Base-by-base conservation (phyloP, 2,329 filamentous ascomycete species). In the Phaeoacremonium minimum region DNA sequence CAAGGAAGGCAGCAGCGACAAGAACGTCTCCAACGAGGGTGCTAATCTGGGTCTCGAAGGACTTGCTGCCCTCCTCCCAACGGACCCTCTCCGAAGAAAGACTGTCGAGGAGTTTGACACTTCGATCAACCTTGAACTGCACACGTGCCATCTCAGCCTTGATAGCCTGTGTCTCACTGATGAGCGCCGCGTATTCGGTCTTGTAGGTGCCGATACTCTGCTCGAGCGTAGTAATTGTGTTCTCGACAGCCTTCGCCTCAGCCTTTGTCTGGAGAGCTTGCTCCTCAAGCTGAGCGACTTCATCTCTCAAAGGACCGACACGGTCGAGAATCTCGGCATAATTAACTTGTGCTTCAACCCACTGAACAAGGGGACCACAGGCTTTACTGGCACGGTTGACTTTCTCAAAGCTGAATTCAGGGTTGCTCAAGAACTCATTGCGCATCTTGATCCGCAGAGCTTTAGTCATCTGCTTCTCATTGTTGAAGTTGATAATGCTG, bases 51-150 rank as follows among this genome's bases (percentile, higher is more conserved):
- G 90, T 95, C 61, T 97, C 91, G 58, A 98, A 98, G 1, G 91
- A 96, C 66, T 85, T 95, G 75, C 93, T 98, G 49, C 90, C 90
- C 53, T 91, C 87, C 56, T 98, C 93, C 93, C 93, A 98, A 55
- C 93, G 83, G 28, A 77, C 79, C 61, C 91, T 80, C 67, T 98
- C 93, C 5, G 91, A 96, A 7, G 93, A 94, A 48, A 98, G 71
- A 63, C 90, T 96, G 63, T 96, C 91, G 15, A 98, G 81, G 32
- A 98, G 74, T 53, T 89, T 84, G 44, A 96, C 87, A 67, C 91
- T 97, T 57, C 93, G 84, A 58, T 97, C 88, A 38, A 98, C 93
- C 75, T 98, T 98, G 71, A 90, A 95, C 62, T 98, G 86, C 7
- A 98, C 93, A 43, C 88, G 83, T 42, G 82, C 80, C 93, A 98